Evolutionary conservation across 306 rosid species (phyloP).

Genomic region (Canavalia gladiata): DNA sequence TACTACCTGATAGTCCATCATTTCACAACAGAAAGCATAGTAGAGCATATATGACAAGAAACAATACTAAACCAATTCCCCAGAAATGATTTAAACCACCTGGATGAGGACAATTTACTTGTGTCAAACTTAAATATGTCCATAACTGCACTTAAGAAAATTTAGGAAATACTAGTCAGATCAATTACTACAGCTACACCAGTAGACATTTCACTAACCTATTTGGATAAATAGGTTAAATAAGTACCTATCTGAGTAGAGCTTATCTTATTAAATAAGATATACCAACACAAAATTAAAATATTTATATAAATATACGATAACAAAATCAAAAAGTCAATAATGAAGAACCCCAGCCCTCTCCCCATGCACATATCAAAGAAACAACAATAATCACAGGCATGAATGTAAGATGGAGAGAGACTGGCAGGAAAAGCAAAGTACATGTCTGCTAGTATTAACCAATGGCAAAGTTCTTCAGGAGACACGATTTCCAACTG

Average conservation of each 20-base stretch:
- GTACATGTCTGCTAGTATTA: conserved; percentile 87
- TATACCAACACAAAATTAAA: conserved; percentile 40
- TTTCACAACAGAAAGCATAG: background rate
- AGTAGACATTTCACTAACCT: conserved; percentile 1
- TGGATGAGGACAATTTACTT: background rate
- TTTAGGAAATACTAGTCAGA: conserved; percentile 14
- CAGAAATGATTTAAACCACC: background rate
- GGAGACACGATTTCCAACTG: conserved; percentile 87
- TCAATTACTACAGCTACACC: conserved; percentile 7
- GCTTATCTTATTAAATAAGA: background rate
- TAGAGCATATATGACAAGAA: conserved; percentile 24
- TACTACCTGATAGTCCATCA: background rate
- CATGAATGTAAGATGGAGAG: conserved; percentile 35
- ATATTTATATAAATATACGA: conserved; percentile 7
- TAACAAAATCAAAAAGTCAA: conserved; percentile 26
- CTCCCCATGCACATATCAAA: background rate
- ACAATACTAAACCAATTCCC: conserved; percentile 19
- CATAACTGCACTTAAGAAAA: conserved; percentile 25
- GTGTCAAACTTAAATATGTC: conserved; percentile 1
- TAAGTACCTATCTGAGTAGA: background rate
- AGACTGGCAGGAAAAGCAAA: conserved; percentile 43
- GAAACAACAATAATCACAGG: conserved; percentile 12
- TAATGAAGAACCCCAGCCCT: background rate
- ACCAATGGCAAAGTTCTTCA: conserved; percentile 90
- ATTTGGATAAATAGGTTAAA: background rate